These are phyloP conservation scores for Leishmania tropica DNA, from an alignment of 208 protist species.

Conservation along the genomic window DNA sequence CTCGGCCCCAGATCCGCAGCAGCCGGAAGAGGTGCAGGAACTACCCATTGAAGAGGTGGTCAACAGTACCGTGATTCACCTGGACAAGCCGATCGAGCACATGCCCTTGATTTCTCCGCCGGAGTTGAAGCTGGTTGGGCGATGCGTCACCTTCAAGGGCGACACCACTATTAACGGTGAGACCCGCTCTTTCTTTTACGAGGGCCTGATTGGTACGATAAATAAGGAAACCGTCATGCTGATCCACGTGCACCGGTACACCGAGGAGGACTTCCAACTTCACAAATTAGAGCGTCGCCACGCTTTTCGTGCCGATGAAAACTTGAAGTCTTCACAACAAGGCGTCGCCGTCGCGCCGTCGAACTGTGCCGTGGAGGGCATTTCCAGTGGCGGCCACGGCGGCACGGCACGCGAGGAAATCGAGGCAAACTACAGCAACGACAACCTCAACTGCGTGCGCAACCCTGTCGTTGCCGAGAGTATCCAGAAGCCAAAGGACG, in stretches of 20 bases:
- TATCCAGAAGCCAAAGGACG: neutral
- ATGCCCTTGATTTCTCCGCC: conserved; percentile 54
- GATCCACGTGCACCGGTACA: conserved; percentile 72
- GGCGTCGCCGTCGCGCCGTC: too few relatives aligned
- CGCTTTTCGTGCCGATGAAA: neutral
- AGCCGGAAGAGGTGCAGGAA: conserved; percentile 21
- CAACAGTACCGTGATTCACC: conserved; percentile 44
- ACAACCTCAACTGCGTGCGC: neutral
- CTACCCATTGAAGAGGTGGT: conserved; percentile 44
- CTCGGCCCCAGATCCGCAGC: neutral
- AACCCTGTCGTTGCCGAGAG: neutral
- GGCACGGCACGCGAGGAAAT: conserved; percentile 22
- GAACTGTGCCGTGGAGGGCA: neutral
- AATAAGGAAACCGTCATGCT: conserved; percentile 81
- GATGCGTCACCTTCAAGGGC: conserved; percentile 69
- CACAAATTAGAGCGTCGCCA: conserved; percentile 30
- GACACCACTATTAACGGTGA: conserved; percentile 63
- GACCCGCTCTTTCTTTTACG: conserved; percentile 52
- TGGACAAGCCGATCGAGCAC: conserved; percentile 56
- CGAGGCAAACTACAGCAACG: conserved; percentile 3
- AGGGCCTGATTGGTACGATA: conserved; percentile 75
- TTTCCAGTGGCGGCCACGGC: too few relatives aligned
- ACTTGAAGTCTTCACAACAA: neutral
- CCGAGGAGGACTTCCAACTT: conserved; percentile 61
- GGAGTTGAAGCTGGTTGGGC: conserved; percentile 85